These are phyloP conservation scores for Verticillium tricorpus DNA, from an alignment of 2,329 filamentous ascomycete species.

Conservation along the genomic window DNA sequence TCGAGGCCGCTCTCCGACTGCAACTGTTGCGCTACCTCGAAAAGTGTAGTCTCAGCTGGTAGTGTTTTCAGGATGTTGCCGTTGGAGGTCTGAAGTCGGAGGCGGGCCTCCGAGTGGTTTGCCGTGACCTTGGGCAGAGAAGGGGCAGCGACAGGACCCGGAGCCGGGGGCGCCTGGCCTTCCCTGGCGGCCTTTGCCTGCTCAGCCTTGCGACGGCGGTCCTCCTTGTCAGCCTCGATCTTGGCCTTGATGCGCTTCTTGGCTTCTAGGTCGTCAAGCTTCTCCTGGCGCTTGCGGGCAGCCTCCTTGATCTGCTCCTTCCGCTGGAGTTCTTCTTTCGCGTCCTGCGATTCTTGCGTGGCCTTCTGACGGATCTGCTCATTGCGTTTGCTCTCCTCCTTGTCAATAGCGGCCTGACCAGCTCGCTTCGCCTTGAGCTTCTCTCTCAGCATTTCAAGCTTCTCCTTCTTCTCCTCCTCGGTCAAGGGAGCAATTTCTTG, in stretches of 20 bases:
- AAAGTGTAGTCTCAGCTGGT: conserved; percentile 83
- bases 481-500: conserved; percentile 89
- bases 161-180: conserved; percentile 53
- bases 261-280: conserved; percentile 76
- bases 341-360: conserved; percentile 81
- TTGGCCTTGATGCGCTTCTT: conserved; percentile 87
- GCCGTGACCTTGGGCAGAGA: conserved; percentile 57
- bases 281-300: conserved; percentile 80
- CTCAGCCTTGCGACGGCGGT: conserved; percentile 80
- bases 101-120: conserved; percentile 73
- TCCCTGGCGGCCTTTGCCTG: conserved; percentile 81
- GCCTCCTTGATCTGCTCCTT: conserved; percentile 94
- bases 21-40: conserved; percentile 80
- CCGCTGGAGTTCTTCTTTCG: conserved; percentile 81
- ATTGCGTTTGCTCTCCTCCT: conserved; percentile 77
- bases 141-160: conserved; percentile 41
- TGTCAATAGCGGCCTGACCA: conserved; percentile 64
- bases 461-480: conserved; percentile 83
- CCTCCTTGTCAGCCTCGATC: conserved; percentile 92
- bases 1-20: conserved; percentile 64
- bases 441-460: conserved; percentile 68
- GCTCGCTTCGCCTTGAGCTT: conserved; percentile 71
- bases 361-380: conserved; percentile 83
- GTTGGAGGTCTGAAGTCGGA: conserved; percentile 71
- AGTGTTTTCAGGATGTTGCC: conserved; percentile 85